A percentile compares a stretch with the other conserved stretches of the same genome.
phyloP scores from a whole-genome alignment of 257 asterid species.

The Voacanga thouarsii region DNA sequence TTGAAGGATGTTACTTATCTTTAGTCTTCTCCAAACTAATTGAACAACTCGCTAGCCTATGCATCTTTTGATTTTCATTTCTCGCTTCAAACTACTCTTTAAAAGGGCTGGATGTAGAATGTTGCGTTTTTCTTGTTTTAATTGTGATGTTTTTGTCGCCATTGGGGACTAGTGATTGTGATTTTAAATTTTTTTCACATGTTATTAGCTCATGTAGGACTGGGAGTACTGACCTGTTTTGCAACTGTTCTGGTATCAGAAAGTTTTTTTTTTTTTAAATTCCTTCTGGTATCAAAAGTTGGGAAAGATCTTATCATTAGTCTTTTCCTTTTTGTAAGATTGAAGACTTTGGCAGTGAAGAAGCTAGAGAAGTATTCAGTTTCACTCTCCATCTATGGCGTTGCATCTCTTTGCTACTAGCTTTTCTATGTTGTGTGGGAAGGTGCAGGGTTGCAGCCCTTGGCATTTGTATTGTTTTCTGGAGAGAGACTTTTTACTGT shows the following conservation, averaged over 20 bases:
- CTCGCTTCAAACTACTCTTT: background rate
- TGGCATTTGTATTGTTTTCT: background rate
- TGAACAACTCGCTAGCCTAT: background rate
- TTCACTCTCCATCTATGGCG: too few relatives aligned
- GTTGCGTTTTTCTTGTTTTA: background rate
- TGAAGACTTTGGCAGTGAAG: too few relatives aligned
- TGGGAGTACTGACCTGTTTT: background rate
- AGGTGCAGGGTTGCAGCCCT: background rate
- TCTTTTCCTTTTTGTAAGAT: too few relatives aligned
- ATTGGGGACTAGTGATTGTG: background rate
- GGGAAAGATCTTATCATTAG: too few relatives aligned
- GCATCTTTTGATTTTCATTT: background rate
- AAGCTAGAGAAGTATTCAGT: background rate
- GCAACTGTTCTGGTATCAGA: background rate
- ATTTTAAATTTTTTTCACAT: background rate
- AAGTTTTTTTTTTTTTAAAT: too few relatives aligned
- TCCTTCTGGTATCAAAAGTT: too few relatives aligned
- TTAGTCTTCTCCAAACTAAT: background rate
- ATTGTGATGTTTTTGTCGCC: background rate
- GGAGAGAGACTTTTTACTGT: background rate
- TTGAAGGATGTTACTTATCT: background rate
- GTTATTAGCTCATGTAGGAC: background rate
- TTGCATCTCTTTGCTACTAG: too few relatives aligned
- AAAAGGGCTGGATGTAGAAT: background rate
- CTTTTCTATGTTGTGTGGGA: background rate